Conservation (phyloP, 768 basidiomycete species). For the Podaxis rugospora region DNA sequence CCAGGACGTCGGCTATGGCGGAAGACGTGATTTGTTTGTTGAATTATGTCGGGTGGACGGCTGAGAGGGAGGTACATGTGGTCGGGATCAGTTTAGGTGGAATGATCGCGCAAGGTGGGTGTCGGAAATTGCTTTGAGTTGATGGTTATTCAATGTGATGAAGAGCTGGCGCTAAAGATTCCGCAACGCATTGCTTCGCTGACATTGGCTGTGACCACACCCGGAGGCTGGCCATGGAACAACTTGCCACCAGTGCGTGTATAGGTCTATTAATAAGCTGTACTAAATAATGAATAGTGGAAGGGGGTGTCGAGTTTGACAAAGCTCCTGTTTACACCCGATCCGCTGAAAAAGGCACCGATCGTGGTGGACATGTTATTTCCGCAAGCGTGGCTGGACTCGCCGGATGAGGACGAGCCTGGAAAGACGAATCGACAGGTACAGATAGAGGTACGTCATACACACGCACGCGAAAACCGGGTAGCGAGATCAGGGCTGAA, state of each 20-base stretch:
- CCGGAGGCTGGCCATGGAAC: slow-evolving; percentile 51
- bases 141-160: neutral
- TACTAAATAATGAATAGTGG: slow-evolving; percentile 26
- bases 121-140: neutral
- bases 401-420: slow-evolving; percentile 46
- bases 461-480: neutral
- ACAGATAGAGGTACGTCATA: slow-evolving; percentile 42
- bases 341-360: slow-evolving; percentile 43
- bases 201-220: slow-evolving; percentile 63
- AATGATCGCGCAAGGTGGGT: slow-evolving; percentile 75
- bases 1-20: slow-evolving; percentile 74
- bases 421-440: slow-evolving; percentile 64
- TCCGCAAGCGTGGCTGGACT: slow-evolving; percentile 56
- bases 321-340: slow-evolving; percentile 36
- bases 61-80: slow-evolving; percentile 55
- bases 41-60: slow-evolving; percentile 70
- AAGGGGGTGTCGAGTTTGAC: slow-evolving; percentile 31
- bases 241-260: slow-evolving; percentile 61
- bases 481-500: slow-evolving; percentile 5
- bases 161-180: slow-evolving; percentile 66
- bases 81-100: slow-evolving; percentile 78
- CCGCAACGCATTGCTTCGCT: slow-evolving; percentile 66
- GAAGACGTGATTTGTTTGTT: slow-evolving; percentile 65
- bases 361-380: slow-evolving; percentile 56
- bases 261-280: neutral